Evolutionary conservation across 192 early-diverging fungal species (phyloP).

Genomic region (Spinellus fusiger): DNA sequence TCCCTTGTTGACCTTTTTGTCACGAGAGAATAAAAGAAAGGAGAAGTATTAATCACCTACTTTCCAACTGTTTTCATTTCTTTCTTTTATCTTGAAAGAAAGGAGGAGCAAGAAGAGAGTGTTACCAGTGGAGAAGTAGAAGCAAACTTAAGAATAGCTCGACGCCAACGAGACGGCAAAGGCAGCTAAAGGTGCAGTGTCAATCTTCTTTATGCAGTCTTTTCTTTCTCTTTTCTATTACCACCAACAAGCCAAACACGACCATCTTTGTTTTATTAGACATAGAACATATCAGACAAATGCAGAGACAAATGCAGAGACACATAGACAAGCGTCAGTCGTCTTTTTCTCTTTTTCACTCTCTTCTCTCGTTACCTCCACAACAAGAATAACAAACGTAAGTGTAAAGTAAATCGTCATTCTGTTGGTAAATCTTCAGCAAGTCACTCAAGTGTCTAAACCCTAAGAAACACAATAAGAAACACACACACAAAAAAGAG

Average conservation of each 20-base stretch:
- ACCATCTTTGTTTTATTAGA: too few relatives aligned
- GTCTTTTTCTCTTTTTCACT: neutral
- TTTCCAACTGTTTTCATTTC: too few relatives aligned
- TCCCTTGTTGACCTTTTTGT: slow-evolving; percentile 17
- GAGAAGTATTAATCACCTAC: too few relatives aligned
- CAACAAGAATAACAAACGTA: slow-evolving; percentile 14
- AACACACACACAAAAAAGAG: too few relatives aligned
- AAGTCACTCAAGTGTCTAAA: too few relatives aligned
- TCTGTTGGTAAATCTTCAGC: neutral
- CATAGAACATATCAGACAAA: too few relatives aligned
- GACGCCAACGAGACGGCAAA: slow-evolving; percentile 47
- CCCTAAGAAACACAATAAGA: too few relatives aligned
- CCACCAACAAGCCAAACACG: slow-evolving; percentile 17
- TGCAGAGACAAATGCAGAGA: neutral
- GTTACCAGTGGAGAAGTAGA: slow-evolving; percentile 42
- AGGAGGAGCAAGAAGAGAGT: neutral
- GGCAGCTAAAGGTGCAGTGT: slow-evolving; percentile 38
- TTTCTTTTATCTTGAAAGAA: neutral
- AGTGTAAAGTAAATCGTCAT: slow-evolving; percentile 24
- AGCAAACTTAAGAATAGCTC: slow-evolving; percentile 39
- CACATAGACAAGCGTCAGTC: neutral
- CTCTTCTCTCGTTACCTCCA: slow-evolving; percentile 8
- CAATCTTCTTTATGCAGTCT: neutral
- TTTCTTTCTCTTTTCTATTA: neutral
- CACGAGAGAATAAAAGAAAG: neutral